Evolutionary conservation across 2,329 filamentous ascomycete species (phyloP), one percentile per base, ranked within the genome.

Genomic region (Hymenoscyphus occultus): DNA sequence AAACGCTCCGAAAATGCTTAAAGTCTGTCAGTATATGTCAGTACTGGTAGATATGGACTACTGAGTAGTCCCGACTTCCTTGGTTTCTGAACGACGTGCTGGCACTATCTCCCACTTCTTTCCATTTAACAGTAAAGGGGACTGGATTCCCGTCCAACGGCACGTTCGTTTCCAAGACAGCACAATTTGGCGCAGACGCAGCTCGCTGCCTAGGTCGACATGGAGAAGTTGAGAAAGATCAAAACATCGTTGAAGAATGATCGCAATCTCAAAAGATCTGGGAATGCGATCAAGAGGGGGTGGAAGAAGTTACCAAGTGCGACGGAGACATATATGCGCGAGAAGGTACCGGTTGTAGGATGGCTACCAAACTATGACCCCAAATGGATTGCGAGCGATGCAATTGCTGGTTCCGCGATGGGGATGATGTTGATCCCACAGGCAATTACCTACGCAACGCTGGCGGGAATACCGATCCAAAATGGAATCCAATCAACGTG

Each of bases 361-460:
- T 90, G 87, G 87, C 78, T 89, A 0, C 86, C 87, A 12, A 79
- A 79, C 57, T 90, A 90, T 74, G 80, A 85, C 19, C 81, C 80
- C 5, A 77, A 81, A 79, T 90, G 86, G 86, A 72, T 89, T 1
- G 65, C 86, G 19, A 85, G 85, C 71, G 86, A 90, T 71, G 74
- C 83, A 12, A 83, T 89, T 68, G 86, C 84, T 12, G 87, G 87
- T 19, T 78, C 85, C 68, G 89, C 84, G 13, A 77, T 88, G 32
- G 85, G 84, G 9, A 78, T 86, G 35, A 82, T 86, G 78, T 77
- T 88, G 56, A 86, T 88, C 63, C 85, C 85, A 0, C 85, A 88
- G 71, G 83, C 82, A 2, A 72, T 88, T n/a, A 84, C 85, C 0
- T 88, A 87, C 69, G 85, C 86, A 2, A 84, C 86, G 69, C 84